Evolutionary conservation across 164 flowering plant genomes (phyloP).

Genomic region (Kalanchoe fedtschenkoi): DNA sequence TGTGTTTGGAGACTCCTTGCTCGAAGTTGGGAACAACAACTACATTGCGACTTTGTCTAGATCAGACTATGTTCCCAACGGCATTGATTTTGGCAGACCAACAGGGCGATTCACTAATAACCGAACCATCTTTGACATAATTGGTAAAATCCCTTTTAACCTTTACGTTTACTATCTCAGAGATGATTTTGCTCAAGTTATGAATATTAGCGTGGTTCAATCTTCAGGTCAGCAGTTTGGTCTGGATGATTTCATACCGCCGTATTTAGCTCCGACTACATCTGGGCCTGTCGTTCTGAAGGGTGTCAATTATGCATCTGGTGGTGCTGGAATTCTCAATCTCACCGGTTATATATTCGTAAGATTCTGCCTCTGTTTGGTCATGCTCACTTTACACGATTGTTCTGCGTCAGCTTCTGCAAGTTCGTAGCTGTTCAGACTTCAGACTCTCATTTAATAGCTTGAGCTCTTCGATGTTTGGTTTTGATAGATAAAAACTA

Average conservation of each 20-base stretch:
- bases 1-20: slow-evolving; percentile 75
- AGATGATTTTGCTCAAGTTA: not conserved
- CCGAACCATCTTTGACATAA: slow-evolving; percentile 53
- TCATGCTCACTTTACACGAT: too few relatives aligned
- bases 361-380: slow-evolving; percentile 13
- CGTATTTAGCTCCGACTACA: slow-evolving; percentile 55
- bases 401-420: not conserved
- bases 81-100: slow-evolving; percentile 60
- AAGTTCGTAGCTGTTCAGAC: not conserved
- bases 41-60: slow-evolving; percentile 52
- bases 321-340: not conserved
- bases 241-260: slow-evolving; percentile 26
- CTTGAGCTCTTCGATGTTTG: not conserved
- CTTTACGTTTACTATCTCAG: not conserved
- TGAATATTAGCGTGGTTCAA: not conserved
- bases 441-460: too few relatives aligned
- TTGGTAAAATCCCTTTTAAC: slow-evolving; percentile 29
- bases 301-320: slow-evolving; percentile 47
- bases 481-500: slow-evolving; percentile 37
- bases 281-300: slow-evolving; percentile 23
- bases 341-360: slow-evolving; percentile 31
- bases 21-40: slow-evolving; percentile 79
- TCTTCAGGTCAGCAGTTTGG: slow-evolving; percentile 47
- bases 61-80: slow-evolving; percentile 56
- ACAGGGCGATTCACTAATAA: slow-evolving; percentile 74